Base-by-base conservation (phyloP, 352 stramenopile genomes). In the Pseudoperonospora humuli region DNA sequence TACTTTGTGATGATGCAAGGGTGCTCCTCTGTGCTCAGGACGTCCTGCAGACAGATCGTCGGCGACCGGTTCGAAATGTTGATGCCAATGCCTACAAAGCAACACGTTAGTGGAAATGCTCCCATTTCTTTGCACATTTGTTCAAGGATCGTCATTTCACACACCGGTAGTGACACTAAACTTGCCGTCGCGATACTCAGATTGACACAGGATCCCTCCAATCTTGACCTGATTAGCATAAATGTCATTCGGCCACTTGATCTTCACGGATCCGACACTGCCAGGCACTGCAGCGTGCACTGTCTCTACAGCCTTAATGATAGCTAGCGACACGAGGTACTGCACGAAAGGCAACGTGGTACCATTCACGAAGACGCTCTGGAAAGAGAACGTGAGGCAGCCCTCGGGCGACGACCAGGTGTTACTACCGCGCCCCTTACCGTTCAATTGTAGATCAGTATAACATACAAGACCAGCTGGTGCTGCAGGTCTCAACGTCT, bases 241-340 rank as follows among this genome's bases (percentile, higher is more conserved):
- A 27, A 96, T 94, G 59, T 96, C 85, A 54, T 96, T 96, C 17
- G 85, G 85, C 85, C 85, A 96, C 58, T 96, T 96, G 70, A 96
- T 96, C 47, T 67, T 69, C 45, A 95, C 82, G 25, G 76, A 61
- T 19, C 70, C 83, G 3, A 46, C 57, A 36, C 47, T 46, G 1
- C 41, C 60, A 3, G 61, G 44, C 23, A 51, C 39, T 20, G 47
- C 20, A 14, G 31, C 13, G 23, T 84, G 64, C n/a, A 93, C 64
- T 1, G 38, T 54, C 40, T 92, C 76, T 29, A 93, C 66, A 1
- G 82, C 78, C 25, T 72, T 76, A 28, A 93, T 68, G 41, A 96
- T 84, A 24, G 84, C 85, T 32, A 96, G 71, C 20, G 82, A 92
- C 18, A 88, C 79, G 42, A 96, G 68, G 42, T 96, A 96, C 61